Evolutionary conservation across 202 grass and related monocot genomes (phyloP).

Genomic region (Carex arenaria): DNA sequence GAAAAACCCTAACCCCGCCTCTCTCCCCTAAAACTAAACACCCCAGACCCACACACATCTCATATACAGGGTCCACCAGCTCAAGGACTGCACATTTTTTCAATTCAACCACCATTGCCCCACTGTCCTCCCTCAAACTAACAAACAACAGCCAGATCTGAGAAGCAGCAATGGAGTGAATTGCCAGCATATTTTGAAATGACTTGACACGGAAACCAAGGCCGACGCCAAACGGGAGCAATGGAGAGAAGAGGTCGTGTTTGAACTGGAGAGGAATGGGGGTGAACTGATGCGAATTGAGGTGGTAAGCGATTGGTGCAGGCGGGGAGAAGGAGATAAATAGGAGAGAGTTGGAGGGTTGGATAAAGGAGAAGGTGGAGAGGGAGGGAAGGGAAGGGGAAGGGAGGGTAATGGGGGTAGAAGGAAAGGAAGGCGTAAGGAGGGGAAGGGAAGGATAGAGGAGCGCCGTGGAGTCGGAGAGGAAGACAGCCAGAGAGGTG

Average conservation of each 20-base stretch:
- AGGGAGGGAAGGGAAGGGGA: slow-evolving; percentile 41
- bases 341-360: slow-evolving; percentile 51
- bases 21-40: slow-evolving; percentile 72
- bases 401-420: slow-evolving; percentile 4
- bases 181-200: slow-evolving; percentile 51
- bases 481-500: slow-evolving; percentile 47
- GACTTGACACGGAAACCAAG: slow-evolving; percentile 55
- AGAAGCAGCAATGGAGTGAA: slow-evolving; percentile 50
- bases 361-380: slow-evolving; percentile 46
- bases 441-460: slow-evolving; percentile 46
- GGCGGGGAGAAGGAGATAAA: slow-evolving; percentile 50
- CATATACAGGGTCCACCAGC: slow-evolving; percentile 62
- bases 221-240: slow-evolving; percentile 46
- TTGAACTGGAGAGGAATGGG: not conserved
- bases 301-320: slow-evolving; percentile 27
- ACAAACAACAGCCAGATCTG: slow-evolving; percentile 85
- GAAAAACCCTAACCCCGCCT: slow-evolving; percentile 70
- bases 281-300: slow-evolving; percentile 48
- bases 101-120: slow-evolving; percentile 47
- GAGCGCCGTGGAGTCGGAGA: slow-evolving; percentile 57
- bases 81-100: slow-evolving; percentile 81
- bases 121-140: slow-evolving; percentile 31
- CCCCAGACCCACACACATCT: slow-evolving; percentile 56
- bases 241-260: slow-evolving; percentile 22
- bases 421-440: slow-evolving; percentile 12